These are phyloP conservation scores for Exserohilum rostratum DNA, from an alignment of 2,329 filamentous ascomycete species.

Conservation along the genomic window DNA sequence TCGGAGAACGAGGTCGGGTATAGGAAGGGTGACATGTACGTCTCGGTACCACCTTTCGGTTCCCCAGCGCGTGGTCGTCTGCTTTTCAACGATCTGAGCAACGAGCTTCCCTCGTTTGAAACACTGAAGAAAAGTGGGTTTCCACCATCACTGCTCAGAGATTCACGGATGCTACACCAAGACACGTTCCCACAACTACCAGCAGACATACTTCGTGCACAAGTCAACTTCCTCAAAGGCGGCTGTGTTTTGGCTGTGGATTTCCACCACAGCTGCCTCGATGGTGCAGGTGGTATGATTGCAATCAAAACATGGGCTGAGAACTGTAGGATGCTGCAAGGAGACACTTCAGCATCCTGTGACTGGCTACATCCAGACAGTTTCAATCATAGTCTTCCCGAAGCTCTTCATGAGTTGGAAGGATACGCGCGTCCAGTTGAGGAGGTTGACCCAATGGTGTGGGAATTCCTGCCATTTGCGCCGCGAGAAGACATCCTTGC, in stretches of 20 bases:
- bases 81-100: slow-evolving; percentile 27
- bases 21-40: slow-evolving; percentile 31
- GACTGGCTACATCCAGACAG: slow-evolving; percentile 29
- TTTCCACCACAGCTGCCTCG: slow-evolving; percentile 28
- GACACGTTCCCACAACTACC: slow-evolving; percentile 24
- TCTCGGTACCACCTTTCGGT: slow-evolving; percentile 24
- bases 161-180: slow-evolving; percentile 19
- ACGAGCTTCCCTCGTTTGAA: slow-evolving; percentile 25
- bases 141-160: slow-evolving; percentile 24
- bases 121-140: slow-evolving; percentile 22
- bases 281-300: slow-evolving; percentile 30
- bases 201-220: slow-evolving; percentile 32
- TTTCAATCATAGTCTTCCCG: slow-evolving; percentile 31
- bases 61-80: slow-evolving; percentile 3
- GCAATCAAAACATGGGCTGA: slow-evolving; percentile 33
- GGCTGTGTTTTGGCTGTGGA: slow-evolving; percentile 29
- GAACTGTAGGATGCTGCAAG: slow-evolving; percentile 31
- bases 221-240: slow-evolving; percentile 39
- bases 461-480: slow-evolving; percentile 28
- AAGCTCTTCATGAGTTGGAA: slow-evolving; percentile 26
- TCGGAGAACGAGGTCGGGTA: slow-evolving; percentile 39
- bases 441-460: slow-evolving; percentile 23
- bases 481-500: slow-evolving; percentile 19
- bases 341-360: slow-evolving; percentile 25
- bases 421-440: slow-evolving; percentile 17